Base-by-base conservation (phyloP, 2,329 filamentous ascomycete species). In the Lasiodiplodia theobromae region DNA sequence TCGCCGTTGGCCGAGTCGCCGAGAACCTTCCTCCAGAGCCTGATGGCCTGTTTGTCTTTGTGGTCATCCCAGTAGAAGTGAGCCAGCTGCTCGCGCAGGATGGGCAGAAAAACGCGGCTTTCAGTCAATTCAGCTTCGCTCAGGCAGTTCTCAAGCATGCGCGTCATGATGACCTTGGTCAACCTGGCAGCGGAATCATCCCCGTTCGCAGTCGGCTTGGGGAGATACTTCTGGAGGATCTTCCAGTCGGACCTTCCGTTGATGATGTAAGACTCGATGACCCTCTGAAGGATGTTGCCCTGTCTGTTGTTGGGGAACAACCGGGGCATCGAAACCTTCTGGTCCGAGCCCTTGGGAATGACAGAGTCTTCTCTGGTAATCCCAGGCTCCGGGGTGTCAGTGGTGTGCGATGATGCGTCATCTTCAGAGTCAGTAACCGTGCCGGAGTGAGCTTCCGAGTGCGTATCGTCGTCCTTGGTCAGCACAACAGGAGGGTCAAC, bases 31-130 rank as follows among this genome's bases (percentile, higher is more conserved):
- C 47, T 53, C 60, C 60, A 64, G n/a, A 64, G 60, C 47, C 38
- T 64, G 60, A 64, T 64, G 60, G 60, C 60, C n/a, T 52, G 7
- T 31, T 64, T 64, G 21, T 64, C 60, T n/a, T 64, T 23, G 47
- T 64, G 28, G n/a, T 64, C 60, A 18, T 64, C 60, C 60, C 60
- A 64, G 47, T 64, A 64, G 21, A 64, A 23, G 28, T 38, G 31
- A 18, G 60, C 60, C 60, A 64, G 21, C 60, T 64, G 60, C 12
- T 64, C 60, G 11, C 60, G 60, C 12, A 64, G 47, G 12, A 64
- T 64, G 18, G 60, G 60, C 11, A 64, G 47, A 28, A 52, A 52
- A 8, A 64, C 25, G 18, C 60, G 44, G 44, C 47, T n/a, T 21
- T 64, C 60, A 1, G 60, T 64, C 31, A 64, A 21, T 23, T 64